A percentile compares a stretch with the other conserved stretches of the same genome.
phyloP scores from a whole-genome alignment of 805 yeast genomes.

The Dipodascopsis uninucleata region DNA sequence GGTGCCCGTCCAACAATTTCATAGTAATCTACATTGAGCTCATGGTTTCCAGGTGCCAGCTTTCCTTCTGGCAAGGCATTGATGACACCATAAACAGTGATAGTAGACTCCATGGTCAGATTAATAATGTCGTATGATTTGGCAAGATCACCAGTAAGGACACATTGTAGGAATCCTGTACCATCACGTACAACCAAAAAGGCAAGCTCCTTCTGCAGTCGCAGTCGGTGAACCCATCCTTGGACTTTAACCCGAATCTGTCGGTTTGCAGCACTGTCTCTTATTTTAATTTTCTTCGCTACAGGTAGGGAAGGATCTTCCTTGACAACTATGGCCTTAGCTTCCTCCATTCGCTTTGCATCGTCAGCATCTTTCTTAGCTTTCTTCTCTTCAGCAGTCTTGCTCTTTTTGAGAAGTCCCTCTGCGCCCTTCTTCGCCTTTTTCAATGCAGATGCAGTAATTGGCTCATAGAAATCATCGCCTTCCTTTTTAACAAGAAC shows the following conservation, averaged over 20 bases:
- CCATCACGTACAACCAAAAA: conserved; percentile 95
- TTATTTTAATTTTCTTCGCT: conserved; percentile 66
- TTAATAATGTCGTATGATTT: conserved; percentile 79
- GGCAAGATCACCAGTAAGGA: conserved; percentile 86
- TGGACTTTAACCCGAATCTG: conserved; percentile 71
- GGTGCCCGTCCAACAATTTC: conserved; percentile 92
- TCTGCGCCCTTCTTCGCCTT: conserved; percentile 96
- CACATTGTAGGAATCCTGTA: conserved; percentile 82
- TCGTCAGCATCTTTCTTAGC: conserved; percentile 65
- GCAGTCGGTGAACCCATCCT: conserved; percentile 96
- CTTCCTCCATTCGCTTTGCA: conserved; percentile 69
- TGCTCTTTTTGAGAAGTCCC: conserved; percentile 76
- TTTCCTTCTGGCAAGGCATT: conserved; percentile 91
- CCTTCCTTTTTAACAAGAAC: conserved; percentile 59
- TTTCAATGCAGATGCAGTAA: conserved; percentile 86
- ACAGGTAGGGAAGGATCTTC: conserved; percentile 71
- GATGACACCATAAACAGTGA: conserved; percentile 74
- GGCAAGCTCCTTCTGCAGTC: conserved; percentile 87
- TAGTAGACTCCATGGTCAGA: conserved; percentile 83
- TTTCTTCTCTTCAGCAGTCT: conserved; percentile 49
- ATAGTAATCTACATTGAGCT: conserved; percentile 85
- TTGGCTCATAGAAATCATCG: conserved; percentile 64
- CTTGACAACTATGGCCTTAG: conserved; percentile 68
- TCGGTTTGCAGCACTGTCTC: conserved; percentile 49
- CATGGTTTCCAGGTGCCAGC: conserved; percentile 96